Percentiles rank a stretch among this genome's conserved stretches.
Evolutionary conservation across 2,329 filamentous ascomycete genomes (phyloP).

Genomic region (Penicillium crustosum): DNA sequence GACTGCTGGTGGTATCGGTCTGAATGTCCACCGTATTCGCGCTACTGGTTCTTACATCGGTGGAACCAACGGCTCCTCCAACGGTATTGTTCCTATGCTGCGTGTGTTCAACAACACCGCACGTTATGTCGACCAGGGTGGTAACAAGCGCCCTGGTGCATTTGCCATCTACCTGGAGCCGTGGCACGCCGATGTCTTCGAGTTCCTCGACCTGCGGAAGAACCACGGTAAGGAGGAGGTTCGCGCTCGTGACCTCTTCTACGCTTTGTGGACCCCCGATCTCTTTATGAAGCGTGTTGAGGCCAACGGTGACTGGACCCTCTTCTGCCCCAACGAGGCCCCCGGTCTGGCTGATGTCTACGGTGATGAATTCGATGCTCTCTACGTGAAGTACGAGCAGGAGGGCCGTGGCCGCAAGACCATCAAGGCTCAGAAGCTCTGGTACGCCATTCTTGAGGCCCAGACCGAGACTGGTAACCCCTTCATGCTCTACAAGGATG

Average conservation of each 20-base stretch:
- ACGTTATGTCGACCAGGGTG: constrained; percentile 96
- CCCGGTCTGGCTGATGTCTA: constrained; percentile 94
- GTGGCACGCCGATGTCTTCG: constrained; percentile 96
- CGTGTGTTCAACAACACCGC: constrained; percentile 99
- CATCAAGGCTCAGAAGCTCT: constrained; percentile 96
- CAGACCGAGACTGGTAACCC: constrained; percentile 99
- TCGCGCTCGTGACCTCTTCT: constrained; percentile 94
- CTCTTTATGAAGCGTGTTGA: constrained; percentile 99
- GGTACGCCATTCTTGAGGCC: constrained; percentile 97
- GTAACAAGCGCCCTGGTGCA: constrained; percentile 97
- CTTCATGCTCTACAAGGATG: constrained; percentile 99
- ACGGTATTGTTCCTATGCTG: constrained; percentile 96
- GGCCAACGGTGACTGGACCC: constrained; percentile 92
- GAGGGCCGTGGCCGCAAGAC: constrained; percentile 86
- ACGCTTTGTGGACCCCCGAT: constrained; percentile 97
- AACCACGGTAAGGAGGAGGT: constrained; percentile 99
- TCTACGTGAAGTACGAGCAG: constrained; percentile 87
- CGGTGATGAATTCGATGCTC: constrained; percentile 91
- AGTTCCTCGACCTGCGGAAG: constrained; percentile 97
- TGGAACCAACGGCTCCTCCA: constrained; percentile 96
- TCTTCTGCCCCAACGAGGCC: constrained; percentile 98
- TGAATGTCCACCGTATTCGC: constrained; percentile 95
- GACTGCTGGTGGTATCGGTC: constrained; percentile 95
- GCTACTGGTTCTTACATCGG: constrained; percentile 97
- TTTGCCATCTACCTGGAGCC: constrained; percentile 99